phyloP scores from a whole-genome alignment of 2,329 filamentous ascomycete genomes.

The Neofusicoccum sp. region DNA sequence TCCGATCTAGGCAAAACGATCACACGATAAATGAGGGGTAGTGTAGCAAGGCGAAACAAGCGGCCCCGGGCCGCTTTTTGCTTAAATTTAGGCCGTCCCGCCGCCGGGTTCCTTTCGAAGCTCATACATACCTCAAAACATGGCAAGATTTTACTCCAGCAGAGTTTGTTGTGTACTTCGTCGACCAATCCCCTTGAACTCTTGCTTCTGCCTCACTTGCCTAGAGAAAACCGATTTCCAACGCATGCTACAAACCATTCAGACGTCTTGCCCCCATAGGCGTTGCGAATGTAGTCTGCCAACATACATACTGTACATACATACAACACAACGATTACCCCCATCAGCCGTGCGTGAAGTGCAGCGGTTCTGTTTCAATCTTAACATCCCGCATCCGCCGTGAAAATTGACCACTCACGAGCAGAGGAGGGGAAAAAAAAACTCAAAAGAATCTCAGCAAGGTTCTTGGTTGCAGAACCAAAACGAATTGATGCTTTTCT shows the following conservation, averaged over 20 bases:
- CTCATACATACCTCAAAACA: constrained; percentile 4
- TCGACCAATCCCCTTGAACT: background rate
- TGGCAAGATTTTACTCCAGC: constrained; percentile 11
- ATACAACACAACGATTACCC: no score
- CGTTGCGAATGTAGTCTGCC: constrained; percentile 7
- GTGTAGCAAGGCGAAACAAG: background rate
- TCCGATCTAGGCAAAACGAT: background rate
- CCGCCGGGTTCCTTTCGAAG: no score
- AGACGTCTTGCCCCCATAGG: background rate
- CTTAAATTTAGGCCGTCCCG: no score
- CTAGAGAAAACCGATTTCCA: background rate
- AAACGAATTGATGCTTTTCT: no score
- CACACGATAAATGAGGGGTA: constrained; percentile 5
- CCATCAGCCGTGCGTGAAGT: no score
- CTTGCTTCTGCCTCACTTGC: constrained; percentile 14
- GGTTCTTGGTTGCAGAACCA: no score
- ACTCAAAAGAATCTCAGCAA: no score
- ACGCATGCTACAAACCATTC: constrained; percentile 2
- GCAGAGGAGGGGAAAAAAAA: no score
- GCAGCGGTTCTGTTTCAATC: no score
- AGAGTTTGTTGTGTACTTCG: background rate
- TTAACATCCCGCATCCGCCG: no score
- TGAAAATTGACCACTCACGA: no score
- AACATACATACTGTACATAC: background rate
- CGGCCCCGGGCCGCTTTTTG: background rate